A percentile compares a stretch with the other conserved stretches of the same genome.
Evolutionary conservation across 352 stramenopile species (phyloP).

Genomic region (Hyaloperonospora arabidopsidis): DNA sequence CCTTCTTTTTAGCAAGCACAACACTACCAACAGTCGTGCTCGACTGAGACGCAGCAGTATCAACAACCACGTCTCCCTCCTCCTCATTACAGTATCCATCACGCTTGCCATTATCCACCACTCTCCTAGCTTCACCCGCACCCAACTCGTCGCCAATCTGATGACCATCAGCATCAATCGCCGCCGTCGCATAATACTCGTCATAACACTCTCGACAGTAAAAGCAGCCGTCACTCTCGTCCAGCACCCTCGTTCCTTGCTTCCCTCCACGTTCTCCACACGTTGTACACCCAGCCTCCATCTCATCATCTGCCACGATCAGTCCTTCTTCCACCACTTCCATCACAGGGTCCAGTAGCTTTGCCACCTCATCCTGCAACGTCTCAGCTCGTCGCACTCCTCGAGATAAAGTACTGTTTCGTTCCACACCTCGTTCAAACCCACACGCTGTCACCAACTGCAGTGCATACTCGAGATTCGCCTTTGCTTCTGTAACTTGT

Average conservation of each 20-base stretch:
- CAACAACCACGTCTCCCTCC: constrained; percentile 2
- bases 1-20: constrained; percentile 1
- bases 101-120: background rate
- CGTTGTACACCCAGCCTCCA: constrained; percentile 34
- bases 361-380: constrained; percentile 9
- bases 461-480: constrained; percentile 47
- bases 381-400: constrained; percentile 24
- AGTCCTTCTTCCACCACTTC: no score
- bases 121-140: constrained; percentile 1
- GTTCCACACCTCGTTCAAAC: constrained; percentile 19
- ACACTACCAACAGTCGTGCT: background rate
- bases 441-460: constrained; percentile 35
- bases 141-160: background rate
- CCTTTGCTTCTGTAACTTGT: constrained; percentile 24
- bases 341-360: constrained; percentile 14
- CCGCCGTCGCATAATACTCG: constrained; percentile 45
- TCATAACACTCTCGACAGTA: constrained; percentile 69
- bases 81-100: background rate
- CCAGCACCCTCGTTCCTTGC: constrained; percentile 27
- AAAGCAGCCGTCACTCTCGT: constrained; percentile 52
- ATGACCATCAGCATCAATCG: background rate
- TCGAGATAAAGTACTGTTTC: constrained; percentile 22
- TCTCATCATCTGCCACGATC: no score
- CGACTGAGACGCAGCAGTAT: constrained; percentile 1
- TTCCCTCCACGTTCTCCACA: constrained; percentile 25